These are phyloP conservation scores for Physaria fendleri DNA, from an alignment of 345 rosid species.

Conservation along the genomic window DNA sequence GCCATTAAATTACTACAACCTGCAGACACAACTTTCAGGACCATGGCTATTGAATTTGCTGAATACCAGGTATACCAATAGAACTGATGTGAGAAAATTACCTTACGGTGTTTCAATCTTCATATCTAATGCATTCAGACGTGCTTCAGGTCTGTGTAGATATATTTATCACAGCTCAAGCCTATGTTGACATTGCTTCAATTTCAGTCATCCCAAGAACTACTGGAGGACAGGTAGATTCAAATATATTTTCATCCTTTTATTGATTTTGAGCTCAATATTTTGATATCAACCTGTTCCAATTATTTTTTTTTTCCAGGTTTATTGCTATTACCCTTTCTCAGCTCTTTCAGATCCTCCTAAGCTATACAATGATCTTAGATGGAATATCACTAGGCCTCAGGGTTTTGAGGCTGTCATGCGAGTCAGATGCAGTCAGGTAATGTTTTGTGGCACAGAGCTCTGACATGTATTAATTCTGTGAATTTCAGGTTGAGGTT, in stretches of 20 bases:
- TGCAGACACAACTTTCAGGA: slow-evolving; percentile 78
- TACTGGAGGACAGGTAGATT: slow-evolving; percentile 93
- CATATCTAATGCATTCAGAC: background rate
- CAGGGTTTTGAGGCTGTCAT: slow-evolving; percentile 99
- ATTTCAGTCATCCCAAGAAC: slow-evolving; percentile 83
- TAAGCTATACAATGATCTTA: slow-evolving; percentile 94
- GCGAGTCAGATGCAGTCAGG: slow-evolving; percentile 98
- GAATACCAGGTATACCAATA: slow-evolving; percentile 73
- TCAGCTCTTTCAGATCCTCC: slow-evolving; percentile 87
- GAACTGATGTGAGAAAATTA: background rate
- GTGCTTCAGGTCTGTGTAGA: slow-evolving; percentile 89
- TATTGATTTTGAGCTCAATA: background rate
- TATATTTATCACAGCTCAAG: slow-evolving; percentile 78
- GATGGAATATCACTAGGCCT: slow-evolving; percentile 97
- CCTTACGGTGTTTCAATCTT: background rate
- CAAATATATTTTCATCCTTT: background rate
- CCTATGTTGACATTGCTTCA: slow-evolving; percentile 87
- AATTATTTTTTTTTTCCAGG: slow-evolving; percentile 45
- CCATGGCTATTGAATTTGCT: slow-evolving; percentile 97
- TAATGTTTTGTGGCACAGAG: slow-evolving; percentile 27
- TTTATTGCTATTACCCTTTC: slow-evolving; percentile 86
- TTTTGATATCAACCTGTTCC: slow-evolving; percentile 10
- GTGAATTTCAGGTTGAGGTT: slow-evolving; percentile 4
- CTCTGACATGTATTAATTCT: no score
- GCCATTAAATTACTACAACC: slow-evolving; percentile 93